Base-by-base conservation (phyloP, 2,329 filamentous ascomycete genomes). In the Alternaria viburni region DNA sequence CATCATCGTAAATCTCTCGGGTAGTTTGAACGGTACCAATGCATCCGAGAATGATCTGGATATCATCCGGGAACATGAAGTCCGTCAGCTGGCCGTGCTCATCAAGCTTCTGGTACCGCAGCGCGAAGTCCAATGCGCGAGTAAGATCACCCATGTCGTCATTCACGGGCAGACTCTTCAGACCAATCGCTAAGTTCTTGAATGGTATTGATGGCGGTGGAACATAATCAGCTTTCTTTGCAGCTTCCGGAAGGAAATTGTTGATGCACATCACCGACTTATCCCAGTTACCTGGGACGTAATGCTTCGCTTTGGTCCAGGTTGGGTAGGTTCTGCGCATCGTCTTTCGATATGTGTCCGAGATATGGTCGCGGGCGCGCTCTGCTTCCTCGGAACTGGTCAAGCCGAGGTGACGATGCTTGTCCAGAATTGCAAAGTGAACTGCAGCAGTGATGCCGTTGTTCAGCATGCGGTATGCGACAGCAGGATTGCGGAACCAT, bases 101-200 rank as follows among this genome's bases (percentile, higher is more conserved):
- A 23, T 51, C 43, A 3, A 30, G 2, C 43, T 72, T 61, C 3
- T 54, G 36, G 26, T 67, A 52, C 3, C 50, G 30, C 25, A 72
- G 25, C 5, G 68, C 63, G 46, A 68, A 74, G 2, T 66, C 17
- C 3, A 77, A 51, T n/a, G 68, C 70, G 6, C 67, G 68, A 0
- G 73, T 77, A 4, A 77, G 61, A 28, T 77, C 73, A 2, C 70
- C 69, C 11, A 70, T 67, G 44, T 75, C 62, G 12, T 21, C 5
- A 1, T 68, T 67, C 17, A 61, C 25, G 13, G 75, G 75, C 13
- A 74, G 19, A 57, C 69, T 63, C 57, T 71, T 69, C 23, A 77
- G 55, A 1, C 65, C 68, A 1, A 43, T n/a, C 4, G 63, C 62
- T 3, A 77, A 63, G 12, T 64, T 57, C 9, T 65, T 68, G 59